Percentiles rank a stretch among this genome's conserved stretches.
These are phyloP conservation scores for Heimioporus sp. DNA, from an alignment of 768 basidiomycete species.

Conservation along the genomic window DNA sequence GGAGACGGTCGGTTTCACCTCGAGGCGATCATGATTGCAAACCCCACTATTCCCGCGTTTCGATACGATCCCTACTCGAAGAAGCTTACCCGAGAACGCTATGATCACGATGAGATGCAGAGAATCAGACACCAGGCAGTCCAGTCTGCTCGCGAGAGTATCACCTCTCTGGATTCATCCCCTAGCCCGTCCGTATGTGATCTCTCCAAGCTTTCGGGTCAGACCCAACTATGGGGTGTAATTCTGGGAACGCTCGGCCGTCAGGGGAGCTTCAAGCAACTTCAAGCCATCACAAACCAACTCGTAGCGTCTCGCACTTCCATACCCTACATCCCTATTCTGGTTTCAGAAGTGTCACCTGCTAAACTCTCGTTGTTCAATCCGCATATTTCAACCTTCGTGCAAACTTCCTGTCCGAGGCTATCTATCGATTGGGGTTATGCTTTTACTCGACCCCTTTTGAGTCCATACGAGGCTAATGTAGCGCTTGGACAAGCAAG, in stretches of 20 bases:
- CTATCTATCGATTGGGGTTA: conserved; percentile 99
- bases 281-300: conserved; percentile 80
- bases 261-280: conserved; percentile 89
- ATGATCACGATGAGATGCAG: conserved; percentile 89
- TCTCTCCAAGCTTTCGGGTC: conserved; percentile 15
- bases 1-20: conserved; percentile 98
- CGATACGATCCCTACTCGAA: conserved; percentile 99
- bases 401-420: conserved; percentile 96
- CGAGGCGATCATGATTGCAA: conserved; percentile 99
- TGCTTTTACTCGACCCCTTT: conserved; percentile 83
- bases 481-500: conserved; percentile 68
- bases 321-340: conserved; percentile 83
- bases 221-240: conserved; percentile 71
- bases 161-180: conserved; percentile 32
- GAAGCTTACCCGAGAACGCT: conserved; percentile 90
- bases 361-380: conserved; percentile 86
- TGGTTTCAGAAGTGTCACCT: conserved; percentile 96
- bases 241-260: conserved; percentile 92
- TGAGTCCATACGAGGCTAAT: conserved; percentile 91
- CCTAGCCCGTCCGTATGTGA: conserved; percentile 7
- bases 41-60: conserved; percentile 91
- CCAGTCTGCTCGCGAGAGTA: conserved; percentile 64
- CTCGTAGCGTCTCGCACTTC: conserved; percentile 50
- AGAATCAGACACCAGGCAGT: conserved; percentile 72
- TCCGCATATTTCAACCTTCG: conserved; percentile 81